Evolutionary conservation across 2,329 filamentous ascomycete genomes (phyloP).

Genomic region (Trichophyton equinum): DNA sequence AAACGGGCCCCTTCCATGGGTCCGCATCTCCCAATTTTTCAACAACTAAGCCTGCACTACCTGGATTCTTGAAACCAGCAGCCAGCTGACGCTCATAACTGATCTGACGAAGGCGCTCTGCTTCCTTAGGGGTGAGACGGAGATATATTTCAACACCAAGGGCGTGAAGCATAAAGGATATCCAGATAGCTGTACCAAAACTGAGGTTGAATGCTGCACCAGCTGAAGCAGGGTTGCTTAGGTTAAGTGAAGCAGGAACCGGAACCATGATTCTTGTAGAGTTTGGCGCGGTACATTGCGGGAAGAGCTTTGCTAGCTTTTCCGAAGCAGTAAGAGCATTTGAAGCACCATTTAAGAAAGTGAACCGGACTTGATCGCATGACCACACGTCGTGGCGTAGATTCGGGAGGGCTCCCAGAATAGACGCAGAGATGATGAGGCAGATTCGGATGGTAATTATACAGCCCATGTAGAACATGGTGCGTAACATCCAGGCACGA

Average conservation of each 20-base stretch:
- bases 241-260: slow-evolving; percentile 13
- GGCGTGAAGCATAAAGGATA: slow-evolving; percentile 41
- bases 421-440: slow-evolving; percentile 31
- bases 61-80: slow-evolving; percentile 40
- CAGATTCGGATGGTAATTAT: slow-evolving; percentile 21
- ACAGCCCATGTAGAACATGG: slow-evolving; percentile 34
- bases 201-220: slow-evolving; percentile 35
- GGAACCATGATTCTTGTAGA: slow-evolving; percentile 18
- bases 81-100: slow-evolving; percentile 46
- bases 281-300: slow-evolving; percentile 21
- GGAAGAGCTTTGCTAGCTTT: slow-evolving; percentile 11
- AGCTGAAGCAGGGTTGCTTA: slow-evolving; percentile 14
- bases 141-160: slow-evolving; percentile 41
- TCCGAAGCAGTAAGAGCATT: not conserved
- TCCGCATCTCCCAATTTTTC: slow-evolving; percentile 32
- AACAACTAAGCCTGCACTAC: slow-evolving; percentile 35
- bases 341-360: slow-evolving; percentile 19
- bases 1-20: slow-evolving; percentile 6
- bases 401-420: slow-evolving; percentile 25
- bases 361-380: slow-evolving; percentile 40
- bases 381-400: slow-evolving; percentile 27
- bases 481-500: slow-evolving; percentile 51
- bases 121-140: slow-evolving; percentile 42
- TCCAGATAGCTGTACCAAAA: slow-evolving; percentile 44
- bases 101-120: slow-evolving; percentile 42